Evolutionary conservation across 495 filamentous ascomycete species (phyloP).

Genomic region (Aspergillus nanangensis): DNA sequence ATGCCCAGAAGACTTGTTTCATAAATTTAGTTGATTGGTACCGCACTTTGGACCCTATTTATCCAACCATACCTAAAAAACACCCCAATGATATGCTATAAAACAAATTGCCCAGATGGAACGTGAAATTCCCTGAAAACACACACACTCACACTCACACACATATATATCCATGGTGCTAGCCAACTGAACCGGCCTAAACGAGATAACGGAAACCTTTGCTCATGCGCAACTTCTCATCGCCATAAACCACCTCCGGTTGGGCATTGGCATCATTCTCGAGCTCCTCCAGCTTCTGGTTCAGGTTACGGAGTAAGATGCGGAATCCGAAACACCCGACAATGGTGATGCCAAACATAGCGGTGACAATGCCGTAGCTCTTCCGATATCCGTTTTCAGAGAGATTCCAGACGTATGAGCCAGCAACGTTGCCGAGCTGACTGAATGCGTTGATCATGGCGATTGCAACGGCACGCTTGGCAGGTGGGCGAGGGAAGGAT

Average conservation of each 20-base stretch:
- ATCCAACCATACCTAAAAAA: too few species aligned
- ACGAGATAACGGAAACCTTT: constrained; percentile 33
- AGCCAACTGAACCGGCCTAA: constrained; percentile 13
- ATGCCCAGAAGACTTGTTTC: too few species aligned
- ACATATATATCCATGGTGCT: too few species aligned
- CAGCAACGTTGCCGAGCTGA: constrained; percentile 31
- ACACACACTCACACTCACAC: too few species aligned
- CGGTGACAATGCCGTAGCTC: constrained; percentile 32
- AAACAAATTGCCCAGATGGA: too few species aligned
- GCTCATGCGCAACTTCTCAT: constrained; percentile 26
- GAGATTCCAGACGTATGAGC: constrained; percentile 30
- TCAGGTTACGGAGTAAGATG: constrained; percentile 56
- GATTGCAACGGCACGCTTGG: constrained; percentile 77
- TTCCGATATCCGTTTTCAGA: constrained; percentile 28
- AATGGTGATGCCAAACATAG: constrained; percentile 30
- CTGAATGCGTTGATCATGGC: constrained; percentile 79
- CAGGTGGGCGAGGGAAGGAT: constrained; percentile 72
- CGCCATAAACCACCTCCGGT: constrained; percentile 13
- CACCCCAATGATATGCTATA: too few species aligned
- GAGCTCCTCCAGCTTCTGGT: constrained; percentile 59
- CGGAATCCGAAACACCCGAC: constrained; percentile 42
- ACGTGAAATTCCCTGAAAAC: too few species aligned
- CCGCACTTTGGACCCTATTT: too few species aligned
- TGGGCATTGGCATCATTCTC: constrained; percentile 23
- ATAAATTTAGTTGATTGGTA: too few species aligned